A percentile compares a stretch with the other conserved stretches of the same genome.
These are phyloP conservation scores for Pythium aristosporum DNA, from an alignment of 352 stramenopile species.

Conservation along the genomic window DNA sequence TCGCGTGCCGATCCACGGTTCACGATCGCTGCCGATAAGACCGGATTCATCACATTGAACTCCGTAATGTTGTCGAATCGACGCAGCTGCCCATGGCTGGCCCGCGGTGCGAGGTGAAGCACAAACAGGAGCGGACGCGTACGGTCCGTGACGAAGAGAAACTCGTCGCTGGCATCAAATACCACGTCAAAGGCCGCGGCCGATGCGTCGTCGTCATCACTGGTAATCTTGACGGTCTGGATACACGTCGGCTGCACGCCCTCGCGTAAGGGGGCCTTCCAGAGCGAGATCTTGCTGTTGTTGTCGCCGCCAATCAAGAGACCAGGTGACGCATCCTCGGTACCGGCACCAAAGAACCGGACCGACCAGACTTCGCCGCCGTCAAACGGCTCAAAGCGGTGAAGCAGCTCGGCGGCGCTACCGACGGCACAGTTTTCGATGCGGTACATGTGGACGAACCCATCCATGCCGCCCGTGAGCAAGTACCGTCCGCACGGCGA, in stretches of 20 bases:
- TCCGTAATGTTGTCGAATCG: slow-evolving; percentile 82
- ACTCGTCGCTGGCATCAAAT: slow-evolving; percentile 70
- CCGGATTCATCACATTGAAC: slow-evolving; percentile 73
- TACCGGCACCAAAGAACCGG: slow-evolving; percentile 61
- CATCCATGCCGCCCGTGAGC: slow-evolving; percentile 70
- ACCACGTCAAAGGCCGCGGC: slow-evolving; percentile 49
- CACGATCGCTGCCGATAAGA: slow-evolving; percentile 73
- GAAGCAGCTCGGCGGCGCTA: slow-evolving; percentile 61
- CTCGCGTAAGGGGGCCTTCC: slow-evolving; percentile 59
- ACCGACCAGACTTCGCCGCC: slow-evolving; percentile 68
- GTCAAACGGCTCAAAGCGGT: slow-evolving; percentile 78
- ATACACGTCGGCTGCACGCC: slow-evolving; percentile 51
- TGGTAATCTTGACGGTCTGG: slow-evolving; percentile 58
- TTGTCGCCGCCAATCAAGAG: slow-evolving; percentile 65
- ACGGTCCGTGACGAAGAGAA: slow-evolving; percentile 79
- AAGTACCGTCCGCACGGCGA: slow-evolving; percentile 54
- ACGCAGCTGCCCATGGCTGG: slow-evolving; percentile 37
- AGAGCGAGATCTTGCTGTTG: slow-evolving; percentile 66
- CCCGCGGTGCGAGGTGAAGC: slow-evolving; percentile 52
- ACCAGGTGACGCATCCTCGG: slow-evolving; percentile 41
- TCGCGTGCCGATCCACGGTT: slow-evolving; percentile 43
- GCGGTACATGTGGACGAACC: slow-evolving; percentile 80
- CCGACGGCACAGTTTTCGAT: slow-evolving; percentile 46
- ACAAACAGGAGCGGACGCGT: slow-evolving; percentile 60
- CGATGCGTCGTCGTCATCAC: slow-evolving; percentile 25